Evolutionary conservation across 768 basidiomycete genomes (phyloP).

Genomic region (Polyporus arcularius): DNA sequence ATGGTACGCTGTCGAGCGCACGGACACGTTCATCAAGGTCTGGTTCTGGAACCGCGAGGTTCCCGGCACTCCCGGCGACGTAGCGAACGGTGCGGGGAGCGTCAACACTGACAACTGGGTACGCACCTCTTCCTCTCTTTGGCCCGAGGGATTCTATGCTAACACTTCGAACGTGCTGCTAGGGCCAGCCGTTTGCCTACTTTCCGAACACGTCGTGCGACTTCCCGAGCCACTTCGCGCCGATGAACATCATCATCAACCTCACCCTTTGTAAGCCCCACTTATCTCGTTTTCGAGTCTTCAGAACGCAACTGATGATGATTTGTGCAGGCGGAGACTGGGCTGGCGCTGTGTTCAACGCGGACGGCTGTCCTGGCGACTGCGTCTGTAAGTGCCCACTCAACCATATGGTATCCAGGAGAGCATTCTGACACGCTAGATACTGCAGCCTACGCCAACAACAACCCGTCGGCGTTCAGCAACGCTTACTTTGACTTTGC

Average conservation of each 20-base stretch:
- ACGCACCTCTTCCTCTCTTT: neutral
- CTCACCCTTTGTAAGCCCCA: constrained; percentile 55
- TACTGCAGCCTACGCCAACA: constrained; percentile 57
- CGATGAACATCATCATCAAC: constrained; percentile 66
- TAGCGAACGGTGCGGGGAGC: constrained; percentile 37
- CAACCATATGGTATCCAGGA: neutral
- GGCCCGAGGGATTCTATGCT: too few species aligned
- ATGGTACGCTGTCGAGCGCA: constrained; percentile 66
- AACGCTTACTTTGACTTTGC: constrained; percentile 72
- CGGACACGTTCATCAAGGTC: constrained; percentile 55
- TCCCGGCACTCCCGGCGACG: constrained; percentile 44
- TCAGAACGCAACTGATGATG: neutral
- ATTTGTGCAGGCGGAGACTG: constrained; percentile 45
- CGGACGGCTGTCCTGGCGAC: constrained; percentile 50
- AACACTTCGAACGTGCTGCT: neutral
- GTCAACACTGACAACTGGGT: constrained; percentile 60
- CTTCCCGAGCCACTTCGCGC: constrained; percentile 49
- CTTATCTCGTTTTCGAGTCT: too few species aligned
- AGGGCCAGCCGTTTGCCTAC: constrained; percentile 60
- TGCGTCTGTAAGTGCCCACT: constrained; percentile 47
- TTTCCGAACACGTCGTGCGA: constrained; percentile 63
- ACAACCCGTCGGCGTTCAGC: constrained; percentile 65
- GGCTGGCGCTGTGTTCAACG: constrained; percentile 49
- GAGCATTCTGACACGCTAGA: neutral
- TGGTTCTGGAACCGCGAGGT: constrained; percentile 68